These are phyloP conservation scores for Elsinoe necatrix DNA, from an alignment of 2,329 filamentous ascomycete species.

Conservation along the genomic window DNA sequence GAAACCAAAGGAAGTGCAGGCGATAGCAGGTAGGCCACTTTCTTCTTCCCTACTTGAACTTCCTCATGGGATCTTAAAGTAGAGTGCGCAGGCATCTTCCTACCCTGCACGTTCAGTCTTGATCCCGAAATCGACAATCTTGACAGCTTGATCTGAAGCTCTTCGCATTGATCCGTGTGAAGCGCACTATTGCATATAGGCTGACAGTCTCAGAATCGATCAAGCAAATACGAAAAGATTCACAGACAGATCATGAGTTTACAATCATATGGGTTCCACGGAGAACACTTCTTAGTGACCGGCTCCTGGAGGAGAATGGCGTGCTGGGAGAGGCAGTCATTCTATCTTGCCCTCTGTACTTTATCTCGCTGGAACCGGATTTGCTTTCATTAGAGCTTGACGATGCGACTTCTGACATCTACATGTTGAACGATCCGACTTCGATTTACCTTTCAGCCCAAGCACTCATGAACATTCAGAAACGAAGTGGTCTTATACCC, in stretches of 20 bases:
- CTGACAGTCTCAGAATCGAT: slow-evolving; percentile 67
- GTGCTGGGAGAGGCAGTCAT: slow-evolving; percentile 89
- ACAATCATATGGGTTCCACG: slow-evolving; percentile 94
- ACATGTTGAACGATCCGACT: slow-evolving; percentile 82
- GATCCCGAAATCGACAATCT: slow-evolving; percentile 27
- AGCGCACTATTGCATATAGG: slow-evolving; percentile 30
- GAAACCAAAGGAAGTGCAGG: slow-evolving; percentile 71
- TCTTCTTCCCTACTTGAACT: slow-evolving; percentile 14
- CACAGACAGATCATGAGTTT: slow-evolving; percentile 87
- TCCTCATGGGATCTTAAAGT: slow-evolving; percentile 47
- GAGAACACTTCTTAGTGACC: slow-evolving; percentile 82
- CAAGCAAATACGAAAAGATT: slow-evolving; percentile 78
- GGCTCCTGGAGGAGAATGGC: slow-evolving; percentile 83
- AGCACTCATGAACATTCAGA: slow-evolving; percentile 89
- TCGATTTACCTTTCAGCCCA: slow-evolving; percentile 82
- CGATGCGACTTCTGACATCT: slow-evolving; percentile 77
- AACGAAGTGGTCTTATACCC: slow-evolving; percentile 85
- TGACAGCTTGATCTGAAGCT: slow-evolving; percentile 20
- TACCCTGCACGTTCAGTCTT: slow-evolving; percentile 45
- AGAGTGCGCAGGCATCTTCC: slow-evolving; percentile 48
- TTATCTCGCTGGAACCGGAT: slow-evolving; percentile 86
- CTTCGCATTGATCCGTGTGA: slow-evolving; percentile 6
- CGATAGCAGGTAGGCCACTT: slow-evolving; percentile 66
- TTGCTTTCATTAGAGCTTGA: slow-evolving; percentile 84
- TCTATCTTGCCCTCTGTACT: slow-evolving; percentile 76